A percentile compares a stretch with the other conserved stretches of the same genome.
These are phyloP conservation scores for Suhomyces prunicola DNA, from an alignment of 805 yeast genomes.

Conservation along the genomic window DNA sequence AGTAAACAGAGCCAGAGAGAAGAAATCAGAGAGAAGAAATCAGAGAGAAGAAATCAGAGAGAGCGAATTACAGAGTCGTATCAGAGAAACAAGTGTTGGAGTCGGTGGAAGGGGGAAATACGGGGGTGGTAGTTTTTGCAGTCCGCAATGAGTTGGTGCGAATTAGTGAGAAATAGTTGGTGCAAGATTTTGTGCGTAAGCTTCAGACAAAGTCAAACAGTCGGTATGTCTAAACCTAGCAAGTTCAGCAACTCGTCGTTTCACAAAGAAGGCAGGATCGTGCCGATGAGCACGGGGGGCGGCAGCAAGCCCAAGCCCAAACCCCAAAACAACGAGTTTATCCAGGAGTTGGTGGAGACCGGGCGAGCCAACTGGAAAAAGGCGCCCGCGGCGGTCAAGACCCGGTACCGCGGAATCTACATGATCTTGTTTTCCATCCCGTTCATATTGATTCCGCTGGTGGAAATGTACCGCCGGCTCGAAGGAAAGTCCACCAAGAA, in stretches of 20 bases:
- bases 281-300: conserved; percentile 6
- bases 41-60: too few species aligned
- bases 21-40: too few species aligned
- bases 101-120: too few species aligned
- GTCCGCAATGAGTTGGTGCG: too few species aligned
- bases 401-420: conserved; percentile 36
- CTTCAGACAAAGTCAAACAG: too few species aligned
- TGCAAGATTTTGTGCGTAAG: too few species aligned
- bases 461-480: conserved; percentile 33
- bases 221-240: conserved; percentile 1
- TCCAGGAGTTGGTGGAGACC: conserved; percentile 34
- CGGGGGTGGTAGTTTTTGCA: too few species aligned
- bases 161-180: too few species aligned
- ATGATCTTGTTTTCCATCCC: conserved; percentile 39
- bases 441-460: conserved; percentile 28
- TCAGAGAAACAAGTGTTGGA: too few species aligned
- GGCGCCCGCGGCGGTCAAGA: conserved; percentile 37
- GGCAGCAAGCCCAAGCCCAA: conserved; percentile 7
- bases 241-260: conserved; percentile 30
- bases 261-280: conserved; percentile 24
- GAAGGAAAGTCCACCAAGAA: conserved; percentile 41
- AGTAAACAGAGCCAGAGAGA: too few species aligned
- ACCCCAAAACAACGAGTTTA: conserved; percentile 28
- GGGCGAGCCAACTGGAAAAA: conserved; percentile 44
- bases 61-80: too few species aligned